phyloP scores from a whole-genome alignment of 192 early-diverging fungal species.

The Hyaloraphidium curvatum region DNA sequence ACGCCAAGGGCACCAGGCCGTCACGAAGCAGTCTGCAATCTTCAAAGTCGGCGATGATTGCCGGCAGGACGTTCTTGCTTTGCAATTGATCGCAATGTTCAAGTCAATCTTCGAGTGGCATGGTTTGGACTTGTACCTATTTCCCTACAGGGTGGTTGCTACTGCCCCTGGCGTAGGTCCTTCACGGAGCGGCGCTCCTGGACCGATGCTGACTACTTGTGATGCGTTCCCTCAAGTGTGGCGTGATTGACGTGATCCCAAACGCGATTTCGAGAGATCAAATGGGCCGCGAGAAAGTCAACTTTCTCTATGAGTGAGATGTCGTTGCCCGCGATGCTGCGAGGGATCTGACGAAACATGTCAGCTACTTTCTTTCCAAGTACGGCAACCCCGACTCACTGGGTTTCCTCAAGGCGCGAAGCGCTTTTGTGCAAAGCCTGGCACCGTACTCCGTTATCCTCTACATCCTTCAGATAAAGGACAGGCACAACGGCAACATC shows the following conservation, averaged over 20 bases:
- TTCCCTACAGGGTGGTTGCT: constrained; percentile 91
- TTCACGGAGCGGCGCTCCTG: neutral
- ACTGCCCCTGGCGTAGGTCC: constrained; percentile 67
- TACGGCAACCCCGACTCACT: constrained; percentile 82
- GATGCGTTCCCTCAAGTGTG: constrained; percentile 56
- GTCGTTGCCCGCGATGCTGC: neutral
- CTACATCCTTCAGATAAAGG: constrained; percentile 93
- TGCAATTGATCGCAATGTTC: constrained; percentile 95
- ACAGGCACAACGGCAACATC: constrained; percentile 34
- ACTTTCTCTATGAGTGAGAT: constrained; percentile 64
- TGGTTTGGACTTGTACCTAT: constrained; percentile 88
- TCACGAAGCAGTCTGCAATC: constrained; percentile 65
- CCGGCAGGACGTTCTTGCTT: constrained; percentile 90
- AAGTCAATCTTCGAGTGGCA: constrained; percentile 83
- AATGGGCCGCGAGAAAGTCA: constrained; percentile 95
- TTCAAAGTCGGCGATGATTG: constrained; percentile 99
- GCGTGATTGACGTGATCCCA: constrained; percentile 97
- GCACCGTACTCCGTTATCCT: constrained; percentile 91
- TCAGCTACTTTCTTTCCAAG: constrained; percentile 69
- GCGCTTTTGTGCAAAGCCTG: constrained; percentile 83
- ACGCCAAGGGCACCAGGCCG: constrained; percentile 30
- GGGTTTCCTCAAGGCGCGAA: constrained; percentile 71
- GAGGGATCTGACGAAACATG: neutral
- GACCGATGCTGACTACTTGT: neutral
- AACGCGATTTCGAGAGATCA: constrained; percentile 91